Evolutionary conservation across 345 rosid genomes (phyloP).

Genomic region (Cochlearia excelsa): DNA sequence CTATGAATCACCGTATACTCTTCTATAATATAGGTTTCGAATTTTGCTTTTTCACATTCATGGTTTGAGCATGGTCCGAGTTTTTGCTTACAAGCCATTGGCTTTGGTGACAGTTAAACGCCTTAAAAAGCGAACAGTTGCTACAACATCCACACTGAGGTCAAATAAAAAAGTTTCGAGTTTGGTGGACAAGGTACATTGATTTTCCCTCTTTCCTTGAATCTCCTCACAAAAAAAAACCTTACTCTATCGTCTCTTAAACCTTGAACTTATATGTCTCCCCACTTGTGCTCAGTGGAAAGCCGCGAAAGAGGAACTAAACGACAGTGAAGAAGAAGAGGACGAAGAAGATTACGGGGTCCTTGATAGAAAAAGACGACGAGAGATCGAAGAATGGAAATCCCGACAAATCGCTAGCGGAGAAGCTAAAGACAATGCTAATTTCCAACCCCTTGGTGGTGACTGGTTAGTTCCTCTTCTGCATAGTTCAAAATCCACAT

Average conservation of each 20-base stretch:
- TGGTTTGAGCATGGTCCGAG: neutral
- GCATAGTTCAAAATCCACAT: neutral
- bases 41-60: neutral
- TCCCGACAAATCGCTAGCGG: slow-evolving; percentile 86
- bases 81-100: slow-evolving; percentile 19
- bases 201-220: neutral
- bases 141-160: slow-evolving; percentile 71
- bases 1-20: neutral
- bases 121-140: slow-evolving; percentile 65
- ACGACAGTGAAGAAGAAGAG: slow-evolving; percentile 74
- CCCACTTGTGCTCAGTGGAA: slow-evolving; percentile 63
- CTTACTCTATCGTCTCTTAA: neutral
- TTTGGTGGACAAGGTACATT: slow-evolving; percentile 88
- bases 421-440: slow-evolving; percentile 90
- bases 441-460: slow-evolving; percentile 94
- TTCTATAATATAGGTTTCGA: slow-evolving; percentile 5
- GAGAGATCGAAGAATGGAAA: slow-evolving; percentile 90
- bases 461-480: slow-evolving; percentile 61
- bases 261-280: neutral
- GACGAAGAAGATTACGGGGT: slow-evolving; percentile 51
- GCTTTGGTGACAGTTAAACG: slow-evolving; percentile 51
- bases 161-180: slow-evolving; percentile 90
- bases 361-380: slow-evolving; percentile 70
- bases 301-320: slow-evolving; percentile 94
- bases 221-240: slow-evolving; percentile 11